Base-by-base conservation (phyloP, 225 moss, liverwort and hornwort species). In the Physcomitrium patens region DNA sequence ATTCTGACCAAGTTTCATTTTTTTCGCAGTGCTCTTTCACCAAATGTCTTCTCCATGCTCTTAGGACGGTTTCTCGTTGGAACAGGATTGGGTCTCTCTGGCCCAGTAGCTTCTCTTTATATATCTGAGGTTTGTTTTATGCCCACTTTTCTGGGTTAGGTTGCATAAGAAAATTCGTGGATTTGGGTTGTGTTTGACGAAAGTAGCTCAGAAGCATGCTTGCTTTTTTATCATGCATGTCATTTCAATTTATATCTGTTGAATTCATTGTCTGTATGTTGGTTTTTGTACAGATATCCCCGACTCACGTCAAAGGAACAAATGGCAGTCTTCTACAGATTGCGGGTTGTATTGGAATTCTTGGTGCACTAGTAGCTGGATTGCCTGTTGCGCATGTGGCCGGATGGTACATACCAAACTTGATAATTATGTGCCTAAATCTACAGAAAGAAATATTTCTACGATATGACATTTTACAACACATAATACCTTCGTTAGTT, bases 311-410 rank as follows among this genome's bases (percentile, higher is more conserved):
- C 50, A 71, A 80, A 31, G 88, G 88, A 66, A 84, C 88, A 0
- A 77, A 85, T 22, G 88, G 88, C 3, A 85, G 84, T 66, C 82
- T 88, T 11, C 5, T 82, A 19, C 88, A 88, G n/a, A 65, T 88
- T 9, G 82, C 85, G 12, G 85, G 82, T n/a, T 88, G 88, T 56
- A 77, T 76, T 65, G 88, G 88, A 11, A 88, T 88, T 52, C 8
- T 88, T 55, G 70, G 64, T 69, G 85, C 88, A 24, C 51, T 88
- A 5, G 72, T 80, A n/a, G 88, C 82, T 54, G 85, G 88, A 3
- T 82, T 88, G 0, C 88, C 88, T 66, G 82, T 77, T 55, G 82
- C 77, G 27, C 77, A 62, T 6, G 19, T 82, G 14, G n/a, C 88
- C 7, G 88, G 85, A 75, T 88, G 88, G 88, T 88, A 73, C 49